A percentile compares a stretch with the other conserved stretches of the same genome.
phyloP scores from a whole-genome alignment of 2,329 filamentous ascomycete genomes.

The Cercospora beticola region DNA sequence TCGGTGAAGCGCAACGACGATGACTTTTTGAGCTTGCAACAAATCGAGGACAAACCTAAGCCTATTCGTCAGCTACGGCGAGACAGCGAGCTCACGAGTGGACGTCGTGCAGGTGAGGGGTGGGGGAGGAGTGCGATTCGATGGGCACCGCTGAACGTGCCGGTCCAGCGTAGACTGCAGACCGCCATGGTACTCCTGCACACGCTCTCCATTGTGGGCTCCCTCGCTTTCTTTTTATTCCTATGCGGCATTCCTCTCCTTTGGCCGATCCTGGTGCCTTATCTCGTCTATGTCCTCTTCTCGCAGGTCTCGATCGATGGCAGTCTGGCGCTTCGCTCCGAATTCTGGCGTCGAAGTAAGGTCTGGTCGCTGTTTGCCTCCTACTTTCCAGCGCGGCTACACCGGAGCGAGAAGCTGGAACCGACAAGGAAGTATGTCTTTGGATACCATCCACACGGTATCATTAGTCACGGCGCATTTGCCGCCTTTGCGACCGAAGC shows the following conservation, averaged over 20 bases:
- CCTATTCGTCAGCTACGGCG: slow-evolving; percentile 18
- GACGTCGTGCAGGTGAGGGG: slow-evolving; percentile 54
- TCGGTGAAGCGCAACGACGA: slow-evolving; percentile 28
- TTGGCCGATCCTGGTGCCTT: slow-evolving; percentile 77
- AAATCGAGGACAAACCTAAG: slow-evolving; percentile 39
- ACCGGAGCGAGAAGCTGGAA: slow-evolving; percentile 77
- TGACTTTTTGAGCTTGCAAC: slow-evolving; percentile 29
- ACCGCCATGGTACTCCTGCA: slow-evolving; percentile 52
- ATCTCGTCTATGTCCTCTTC: slow-evolving; percentile 79
- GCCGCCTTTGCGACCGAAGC: slow-evolving; percentile 88
- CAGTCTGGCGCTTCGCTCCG: slow-evolving; percentile 69
- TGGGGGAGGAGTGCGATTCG: slow-evolving; percentile 62
- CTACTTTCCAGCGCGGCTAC: slow-evolving; percentile 86
- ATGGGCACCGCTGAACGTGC: slow-evolving; percentile 80
- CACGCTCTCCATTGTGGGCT: slow-evolving; percentile 49
- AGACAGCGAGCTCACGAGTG: slow-evolving; percentile 49
- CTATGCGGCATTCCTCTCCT: slow-evolving; percentile 86
- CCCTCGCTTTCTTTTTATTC: slow-evolving; percentile 80
- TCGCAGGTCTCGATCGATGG: slow-evolving; percentile 77
- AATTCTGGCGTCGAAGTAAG: slow-evolving; percentile 68
- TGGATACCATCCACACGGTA: slow-evolving; percentile 95
- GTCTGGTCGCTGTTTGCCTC: slow-evolving; percentile 87
- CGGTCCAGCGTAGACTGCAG: slow-evolving; percentile 52
- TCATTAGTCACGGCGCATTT: slow-evolving; percentile 95
- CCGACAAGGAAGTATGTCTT: slow-evolving; percentile 91